Evolutionary conservation across 495 filamentous ascomycete genomes (phyloP).

Genomic region (Penicillium taxi): DNA sequence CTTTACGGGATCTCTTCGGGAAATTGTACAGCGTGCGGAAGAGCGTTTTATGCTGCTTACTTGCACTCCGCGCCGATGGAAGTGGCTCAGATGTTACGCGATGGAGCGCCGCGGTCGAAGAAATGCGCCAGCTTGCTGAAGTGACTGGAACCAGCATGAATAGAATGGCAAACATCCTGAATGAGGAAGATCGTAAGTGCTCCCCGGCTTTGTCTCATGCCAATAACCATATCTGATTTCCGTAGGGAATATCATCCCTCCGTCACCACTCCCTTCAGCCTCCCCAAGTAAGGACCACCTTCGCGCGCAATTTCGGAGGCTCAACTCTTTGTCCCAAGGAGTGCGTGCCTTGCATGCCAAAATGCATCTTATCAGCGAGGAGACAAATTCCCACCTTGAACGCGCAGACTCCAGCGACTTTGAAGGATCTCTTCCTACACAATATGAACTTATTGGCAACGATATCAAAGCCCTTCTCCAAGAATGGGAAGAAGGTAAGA

Average conservation of each 20-base stretch:
- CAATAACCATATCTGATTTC: conserved; percentile 18
- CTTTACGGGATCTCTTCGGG: conserved; percentile 68
- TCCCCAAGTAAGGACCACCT: conserved; percentile 72
- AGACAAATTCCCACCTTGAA: conserved; percentile 69
- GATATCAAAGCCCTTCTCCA: conserved; percentile 77
- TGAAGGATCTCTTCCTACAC: conserved; percentile 65
- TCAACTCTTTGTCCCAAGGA: conserved; percentile 80
- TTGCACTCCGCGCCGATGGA: conserved; percentile 82
- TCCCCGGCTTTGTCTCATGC: no score
- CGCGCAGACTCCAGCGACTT: conserved; percentile 60
- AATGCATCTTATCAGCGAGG: conserved; percentile 85
- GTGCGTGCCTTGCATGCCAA: conserved; percentile 91
- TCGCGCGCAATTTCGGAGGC: conserved; percentile 73
- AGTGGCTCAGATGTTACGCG: conserved; percentile 67
- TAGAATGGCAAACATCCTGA: conserved; percentile 61
- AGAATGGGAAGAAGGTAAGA: conserved; percentile 85
- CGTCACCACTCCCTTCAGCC: conserved; percentile 57
- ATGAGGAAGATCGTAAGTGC: conserved; percentile 72
- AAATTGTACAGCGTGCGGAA: conserved; percentile 74
- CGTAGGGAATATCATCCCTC: conserved; percentile 45
- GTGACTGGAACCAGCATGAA: conserved; percentile 46
- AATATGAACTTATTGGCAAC: conserved; percentile 89
- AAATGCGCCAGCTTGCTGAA: conserved; percentile 55
- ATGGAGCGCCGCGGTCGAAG: conserved; percentile 73
- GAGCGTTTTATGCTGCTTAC: conserved; percentile 73